These are phyloP conservation scores for Sarocladium kiliense DNA, from an alignment of 2,329 filamentous ascomycete genomes.

Conservation along the genomic window DNA sequence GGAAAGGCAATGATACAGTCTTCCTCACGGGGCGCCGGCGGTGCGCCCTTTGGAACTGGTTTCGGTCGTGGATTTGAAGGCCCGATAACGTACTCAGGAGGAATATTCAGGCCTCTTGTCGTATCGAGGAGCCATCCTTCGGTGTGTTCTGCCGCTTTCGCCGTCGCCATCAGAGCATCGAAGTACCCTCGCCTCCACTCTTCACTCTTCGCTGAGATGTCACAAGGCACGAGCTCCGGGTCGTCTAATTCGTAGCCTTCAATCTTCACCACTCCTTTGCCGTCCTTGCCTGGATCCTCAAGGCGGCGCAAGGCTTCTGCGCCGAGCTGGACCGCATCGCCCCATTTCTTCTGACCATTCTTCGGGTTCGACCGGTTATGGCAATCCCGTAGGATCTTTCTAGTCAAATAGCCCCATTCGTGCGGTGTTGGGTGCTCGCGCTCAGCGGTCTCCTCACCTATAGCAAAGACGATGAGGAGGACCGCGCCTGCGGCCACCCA, in stretches of 20 bases:
- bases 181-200: constrained; percentile 84
- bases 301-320: constrained; percentile 29
- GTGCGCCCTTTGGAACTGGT: constrained; percentile 61
- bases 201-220: constrained; percentile 71
- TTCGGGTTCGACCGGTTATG: constrained; percentile 52
- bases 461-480: constrained; percentile 56
- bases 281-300: constrained; percentile 65
- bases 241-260: constrained; percentile 32
- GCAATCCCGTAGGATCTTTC: constrained; percentile 63
- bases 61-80: constrained; percentile 78
- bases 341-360: constrained; percentile 21
- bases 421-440: constrained; percentile 72
- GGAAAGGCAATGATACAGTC: constrained; percentile 67
- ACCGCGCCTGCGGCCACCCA: constrained; percentile 60
- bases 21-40: constrained; percentile 64
- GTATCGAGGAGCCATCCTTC: constrained; percentile 74
- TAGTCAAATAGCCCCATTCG: constrained; percentile 72
- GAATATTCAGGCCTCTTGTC: constrained; percentile 47
- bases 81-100: constrained; percentile 68
- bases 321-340: background rate
- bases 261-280: constrained; percentile 56
- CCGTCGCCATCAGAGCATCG: constrained; percentile 72
- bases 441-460: constrained; percentile 72
- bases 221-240: constrained; percentile 63
- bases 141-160: constrained; percentile 71